A percentile compares a stretch with the other conserved stretches of the same genome.
Conservation (phyloP, 2,329 filamentous ascomycete genomes). For the Aspergillus hiratsukae region DNA sequence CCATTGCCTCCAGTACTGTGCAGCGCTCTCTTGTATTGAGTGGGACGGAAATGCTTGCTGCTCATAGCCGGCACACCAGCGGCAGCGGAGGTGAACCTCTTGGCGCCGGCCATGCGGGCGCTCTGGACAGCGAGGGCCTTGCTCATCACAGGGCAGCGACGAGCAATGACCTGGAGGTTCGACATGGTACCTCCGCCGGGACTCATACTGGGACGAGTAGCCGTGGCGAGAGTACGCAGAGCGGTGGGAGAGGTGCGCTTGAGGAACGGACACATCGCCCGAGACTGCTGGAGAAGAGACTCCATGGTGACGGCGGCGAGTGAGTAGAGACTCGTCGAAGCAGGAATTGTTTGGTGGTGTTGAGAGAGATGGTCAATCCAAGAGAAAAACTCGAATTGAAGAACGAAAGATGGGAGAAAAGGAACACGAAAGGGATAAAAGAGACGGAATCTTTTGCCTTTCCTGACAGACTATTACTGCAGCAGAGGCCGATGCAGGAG, state of each 20-base stretch:
- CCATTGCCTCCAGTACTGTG: constrained; percentile 76
- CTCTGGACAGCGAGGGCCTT: constrained; percentile 88
- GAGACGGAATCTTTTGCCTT: neutral
- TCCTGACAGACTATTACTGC: neutral
- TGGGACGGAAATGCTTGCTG: constrained; percentile 45
- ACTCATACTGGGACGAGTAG: constrained; percentile 57
- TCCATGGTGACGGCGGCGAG: constrained; percentile 60
- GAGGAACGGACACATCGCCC: constrained; percentile 95
- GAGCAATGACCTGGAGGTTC: constrained; percentile 88
- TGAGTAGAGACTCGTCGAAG: neutral
- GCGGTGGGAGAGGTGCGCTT: constrained; percentile 90
- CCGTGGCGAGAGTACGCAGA: constrained; percentile 78
- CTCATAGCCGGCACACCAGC: constrained; percentile 24
- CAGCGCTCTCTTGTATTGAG: constrained; percentile 64
- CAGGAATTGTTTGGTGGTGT: neutral
- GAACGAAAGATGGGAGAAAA: constrained; percentile 8
- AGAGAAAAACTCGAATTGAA: constrained; percentile 3
- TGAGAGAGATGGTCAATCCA: neutral
- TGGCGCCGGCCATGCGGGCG: constrained; percentile 36
- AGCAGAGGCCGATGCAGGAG: neutral
- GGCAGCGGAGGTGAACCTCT: constrained; percentile 36
- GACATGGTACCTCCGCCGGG: constrained; percentile 91
- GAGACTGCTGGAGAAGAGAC: constrained; percentile 88
- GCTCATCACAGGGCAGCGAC: constrained; percentile 97
- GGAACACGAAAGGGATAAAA: neutral